Evolutionary conservation across 139 green algal species (phyloP).

Genomic region (Zygnema cylindricum): DNA sequence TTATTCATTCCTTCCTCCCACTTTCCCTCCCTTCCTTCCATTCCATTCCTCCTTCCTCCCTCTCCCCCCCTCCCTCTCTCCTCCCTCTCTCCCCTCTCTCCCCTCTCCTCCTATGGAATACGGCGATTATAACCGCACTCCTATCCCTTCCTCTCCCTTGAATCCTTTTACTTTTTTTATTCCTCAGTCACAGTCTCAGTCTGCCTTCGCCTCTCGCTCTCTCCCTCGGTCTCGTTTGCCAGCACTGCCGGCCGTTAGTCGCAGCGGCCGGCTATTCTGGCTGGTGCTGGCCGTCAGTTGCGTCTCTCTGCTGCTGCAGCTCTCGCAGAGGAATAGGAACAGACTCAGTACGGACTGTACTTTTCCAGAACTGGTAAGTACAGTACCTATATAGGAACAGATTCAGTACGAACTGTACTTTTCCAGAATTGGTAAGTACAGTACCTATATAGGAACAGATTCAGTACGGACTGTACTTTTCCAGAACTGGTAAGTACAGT

Average conservation of each 20-base stretch:
- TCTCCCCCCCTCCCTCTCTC: background rate
- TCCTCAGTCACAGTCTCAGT: background rate
- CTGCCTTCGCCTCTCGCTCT: background rate
- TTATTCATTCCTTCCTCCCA: background rate
- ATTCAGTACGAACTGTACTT: too few relatives aligned
- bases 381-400: too few relatives aligned
- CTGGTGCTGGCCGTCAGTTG: too few relatives aligned
- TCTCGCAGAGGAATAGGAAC: too few relatives aligned
- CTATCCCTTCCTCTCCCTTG: background rate
- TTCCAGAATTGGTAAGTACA: too few relatives aligned
- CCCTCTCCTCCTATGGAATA: too few relatives aligned
- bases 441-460: too few relatives aligned
- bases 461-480: too few relatives aligned
- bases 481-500: too few relatives aligned
- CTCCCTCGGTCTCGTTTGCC: background rate
- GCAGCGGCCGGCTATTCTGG: background rate
- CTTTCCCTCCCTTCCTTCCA: background rate
- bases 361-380: too few relatives aligned
- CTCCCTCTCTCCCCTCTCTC: background rate
- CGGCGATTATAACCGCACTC: background rate
- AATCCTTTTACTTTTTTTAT: background rate
- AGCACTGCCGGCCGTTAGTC: background rate
- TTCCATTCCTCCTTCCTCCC: background rate
- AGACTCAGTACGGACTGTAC: too few relatives aligned
- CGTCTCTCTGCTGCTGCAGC: too few relatives aligned